Evolutionary conservation across 2,329 filamentous ascomycete genomes (phyloP), one percentile per base, ranked within the genome.

Genomic region (Rutstroemia sydowiana): DNA sequence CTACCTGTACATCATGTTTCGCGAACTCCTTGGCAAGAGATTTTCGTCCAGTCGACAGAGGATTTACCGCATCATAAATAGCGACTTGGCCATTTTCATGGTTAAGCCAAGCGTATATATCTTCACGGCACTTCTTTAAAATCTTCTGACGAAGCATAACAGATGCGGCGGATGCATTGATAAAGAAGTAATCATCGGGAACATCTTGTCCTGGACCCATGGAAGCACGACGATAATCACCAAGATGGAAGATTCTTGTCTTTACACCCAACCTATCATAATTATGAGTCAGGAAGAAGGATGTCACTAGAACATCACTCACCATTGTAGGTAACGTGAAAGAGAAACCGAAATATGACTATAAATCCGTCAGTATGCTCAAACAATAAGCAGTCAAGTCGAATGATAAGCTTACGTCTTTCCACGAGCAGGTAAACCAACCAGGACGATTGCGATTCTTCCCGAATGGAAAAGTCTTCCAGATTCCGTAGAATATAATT

Each of bases 31-130:
- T 95, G 5, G 90, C 91, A 16, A 98, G 74, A 10, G 89, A 87
- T 51, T 85, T 81, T 43, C 93, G 82, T 14, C 90, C 91, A 53
- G 79, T 82, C 18, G 88, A 84, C 18, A 93, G 84, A 4, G 92
- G 91, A 63, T 98, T 98, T 16, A 98, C 95, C 26, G 95, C 93
- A 70, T 98, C 93, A 67, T 97, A 98, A 55, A 98, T 97, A 51
- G 93, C 93, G 51, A 98, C 92, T 66, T 98, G 93, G 11, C 93
- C 93, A 62, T 97, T 97, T 65, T 97, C 93, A 61, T 96, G 87
- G 64, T 97, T 95, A 41, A 98, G 74, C 76, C 95, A 98, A 51
- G 87, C 85, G 65, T 96, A 95, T 52, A 98, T 96, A 65, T 98
- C 93, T 66, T 97, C 91, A 54, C 93, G 84, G 62, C 93, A 98